Evolutionary conservation across 2,329 filamentous ascomycete species (phyloP), one percentile per base, ranked within the genome.

Genomic region (Hymenoscyphus fructigenus): DNA sequence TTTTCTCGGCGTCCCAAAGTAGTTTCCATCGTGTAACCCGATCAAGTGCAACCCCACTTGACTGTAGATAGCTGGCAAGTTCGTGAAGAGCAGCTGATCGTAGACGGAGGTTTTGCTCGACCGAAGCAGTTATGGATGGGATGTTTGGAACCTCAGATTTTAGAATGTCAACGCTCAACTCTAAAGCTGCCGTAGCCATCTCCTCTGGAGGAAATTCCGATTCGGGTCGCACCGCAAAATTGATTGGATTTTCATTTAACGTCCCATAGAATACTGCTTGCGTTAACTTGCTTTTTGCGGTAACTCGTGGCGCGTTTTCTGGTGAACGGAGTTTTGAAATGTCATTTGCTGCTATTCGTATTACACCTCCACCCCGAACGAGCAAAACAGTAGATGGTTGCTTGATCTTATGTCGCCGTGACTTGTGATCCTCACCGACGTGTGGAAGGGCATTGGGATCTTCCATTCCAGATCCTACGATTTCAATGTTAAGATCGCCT

Each of bases 201-300:
- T 97, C 91, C 28, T 86, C 81, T 20, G 84, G 78, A 0, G 86
- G 82, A 69, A 95, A 96, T 3, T 84, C 82, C 57, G 89, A 80
- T 62, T 88, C 87, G 47, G 85, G 82, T 68, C 86, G 85, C 55
- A 88, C 85, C 55, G 89, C 86, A 72, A 99, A 92, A 67, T 93
- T 88, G n/a, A 99, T 79, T n/a, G 94, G 91, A 72, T 93, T 98
- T 73, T 91, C 88, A 67, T 89, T 84, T 74, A 91, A 88, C 58
- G 87, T 87, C 1, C 93, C 93, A 75, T 92, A 98, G 78, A 97
- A 98, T 0, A 98, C 91, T 2, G 93, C 93, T 78, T 99, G 93
- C 74, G 97, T 92, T 50, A 99, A 84, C 78, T 95, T 97, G 78
- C 88, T 91, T 78, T 92, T 95, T 6, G 92, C 91, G 0, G 91